phyloP scores from a whole-genome alignment of 164 flowering plant species.

The Platanus orientalis region DNA sequence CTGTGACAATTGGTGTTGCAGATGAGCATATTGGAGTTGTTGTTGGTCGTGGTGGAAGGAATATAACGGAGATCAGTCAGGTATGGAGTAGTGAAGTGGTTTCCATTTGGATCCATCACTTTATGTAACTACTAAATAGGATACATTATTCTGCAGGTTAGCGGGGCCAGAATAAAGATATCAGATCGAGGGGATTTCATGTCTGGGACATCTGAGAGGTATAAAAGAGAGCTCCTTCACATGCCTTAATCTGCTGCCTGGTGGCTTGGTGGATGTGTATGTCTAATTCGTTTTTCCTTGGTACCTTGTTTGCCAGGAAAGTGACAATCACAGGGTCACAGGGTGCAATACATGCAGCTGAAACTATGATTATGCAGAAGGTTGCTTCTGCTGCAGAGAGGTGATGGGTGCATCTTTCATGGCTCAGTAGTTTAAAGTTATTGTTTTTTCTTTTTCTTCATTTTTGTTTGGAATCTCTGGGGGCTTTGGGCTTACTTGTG shows the following conservation, averaged over 20 bases:
- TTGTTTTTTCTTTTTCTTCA: neutral
- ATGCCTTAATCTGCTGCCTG: neutral
- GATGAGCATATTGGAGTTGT: slow-evolving; percentile 93
- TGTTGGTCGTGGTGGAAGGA: slow-evolving; percentile 95
- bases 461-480: slow-evolving; percentile 11
- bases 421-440: neutral
- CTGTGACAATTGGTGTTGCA: slow-evolving; percentile 81
- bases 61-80: slow-evolving; percentile 83
- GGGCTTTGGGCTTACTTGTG: neutral
- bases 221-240: neutral
- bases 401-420: slow-evolving; percentile 22
- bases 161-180: slow-evolving; percentile 94
- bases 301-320: slow-evolving; percentile 55
- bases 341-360: slow-evolving; percentile 73
- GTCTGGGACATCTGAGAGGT: slow-evolving; percentile 91
- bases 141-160: slow-evolving; percentile 46
- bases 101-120: neutral
- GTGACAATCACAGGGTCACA: slow-evolving; percentile 93
- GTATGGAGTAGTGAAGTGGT: slow-evolving; percentile 23
- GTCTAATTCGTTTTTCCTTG: neutral
- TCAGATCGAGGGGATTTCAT: slow-evolving; percentile 96
- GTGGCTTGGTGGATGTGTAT: neutral
- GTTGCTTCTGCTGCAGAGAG: slow-evolving; percentile 73
- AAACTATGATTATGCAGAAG: slow-evolving; percentile 76
- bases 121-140: slow-evolving; percentile 2